Percentiles rank a stretch among this genome's conserved stretches.
Conservation (phyloP, 192 early-diverging fungal species). For the Podila horticola region DNA sequence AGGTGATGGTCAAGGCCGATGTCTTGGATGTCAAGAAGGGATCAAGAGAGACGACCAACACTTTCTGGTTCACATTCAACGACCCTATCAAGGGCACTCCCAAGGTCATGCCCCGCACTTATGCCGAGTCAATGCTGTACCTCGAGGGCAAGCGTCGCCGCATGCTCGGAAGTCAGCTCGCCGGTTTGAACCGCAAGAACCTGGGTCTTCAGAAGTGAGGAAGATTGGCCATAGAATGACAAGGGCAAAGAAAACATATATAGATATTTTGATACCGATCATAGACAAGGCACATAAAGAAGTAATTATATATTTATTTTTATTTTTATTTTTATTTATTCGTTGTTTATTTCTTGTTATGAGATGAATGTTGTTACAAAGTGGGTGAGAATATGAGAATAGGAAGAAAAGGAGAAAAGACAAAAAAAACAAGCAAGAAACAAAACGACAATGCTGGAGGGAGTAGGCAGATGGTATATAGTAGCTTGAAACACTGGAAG, state of each 20-base stretch:
- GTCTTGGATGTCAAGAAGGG: slow-evolving; percentile 75
- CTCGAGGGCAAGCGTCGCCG: slow-evolving; percentile 75
- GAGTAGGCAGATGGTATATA: background rate
- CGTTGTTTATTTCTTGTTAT: background rate
- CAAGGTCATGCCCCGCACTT: slow-evolving; percentile 80
- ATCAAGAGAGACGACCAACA: slow-evolving; percentile 76
- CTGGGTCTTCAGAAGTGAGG: slow-evolving; percentile 7
- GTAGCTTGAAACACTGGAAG: background rate
- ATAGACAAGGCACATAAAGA: no score
- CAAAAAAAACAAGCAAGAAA: background rate
- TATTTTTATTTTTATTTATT: background rate
- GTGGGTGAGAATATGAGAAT: background rate
- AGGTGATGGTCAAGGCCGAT: slow-evolving; percentile 76
- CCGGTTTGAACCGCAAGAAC: slow-evolving; percentile 27
- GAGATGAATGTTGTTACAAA: background rate
- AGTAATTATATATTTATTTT: background rate
- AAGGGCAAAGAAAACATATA: no score
- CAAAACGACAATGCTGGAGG: background rate
- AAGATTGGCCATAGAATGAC: no score
- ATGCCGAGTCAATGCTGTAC: slow-evolving; percentile 83
- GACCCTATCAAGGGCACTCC: slow-evolving; percentile 44
- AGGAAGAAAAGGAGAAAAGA: background rate
- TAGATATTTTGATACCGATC: no score
- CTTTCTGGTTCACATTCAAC: slow-evolving; percentile 86
- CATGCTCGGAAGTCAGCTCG: slow-evolving; percentile 20